These are phyloP conservation scores for Hyphopichia homilentoma DNA, from an alignment of 805 yeast species.

Conservation along the genomic window DNA sequence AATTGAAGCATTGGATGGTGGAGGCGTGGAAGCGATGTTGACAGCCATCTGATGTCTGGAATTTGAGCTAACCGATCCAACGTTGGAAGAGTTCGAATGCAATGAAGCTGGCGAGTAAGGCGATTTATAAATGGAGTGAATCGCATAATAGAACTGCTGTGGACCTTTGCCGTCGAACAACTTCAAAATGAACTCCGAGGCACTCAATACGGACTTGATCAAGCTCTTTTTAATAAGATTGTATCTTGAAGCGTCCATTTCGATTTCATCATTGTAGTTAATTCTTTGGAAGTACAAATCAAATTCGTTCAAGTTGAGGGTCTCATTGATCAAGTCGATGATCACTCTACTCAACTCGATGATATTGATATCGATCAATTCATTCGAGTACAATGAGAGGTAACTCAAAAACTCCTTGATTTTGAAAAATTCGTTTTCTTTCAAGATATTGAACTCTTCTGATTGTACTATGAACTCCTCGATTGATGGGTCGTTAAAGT, in stretches of 20 bases:
- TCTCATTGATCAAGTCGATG: slow-evolving; percentile 29
- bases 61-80: not conserved
- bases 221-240: slow-evolving; percentile 22
- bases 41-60: not conserved
- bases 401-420: slow-evolving; percentile 50
- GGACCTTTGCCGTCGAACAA: slow-evolving; percentile 28
- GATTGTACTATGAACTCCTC: slow-evolving; percentile 33
- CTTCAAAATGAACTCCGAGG: slow-evolving; percentile 24
- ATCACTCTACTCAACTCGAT: slow-evolving; percentile 28
- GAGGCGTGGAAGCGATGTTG: not conserved
- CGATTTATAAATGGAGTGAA: slow-evolving; percentile 2
- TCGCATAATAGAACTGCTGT: slow-evolving; percentile 18
- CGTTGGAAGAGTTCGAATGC: slow-evolving; percentile 8
- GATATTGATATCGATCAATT: slow-evolving; percentile 34
- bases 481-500: slow-evolving; percentile 55
- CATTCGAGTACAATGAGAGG: slow-evolving; percentile 44
- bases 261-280: slow-evolving; percentile 7
- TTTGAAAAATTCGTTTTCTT: slow-evolving; percentile 33
- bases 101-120: slow-evolving; percentile 1
- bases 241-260: slow-evolving; percentile 13
- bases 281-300: slow-evolving; percentile 22
- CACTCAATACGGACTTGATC: slow-evolving; percentile 21
- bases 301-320: slow-evolving; percentile 15
- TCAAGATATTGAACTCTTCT: slow-evolving; percentile 31
- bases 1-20: slow-evolving; percentile 1